phyloP scores from a whole-genome alignment of 805 yeast genomes.

The Groenewaldozyma salmanticensis region DNA sequence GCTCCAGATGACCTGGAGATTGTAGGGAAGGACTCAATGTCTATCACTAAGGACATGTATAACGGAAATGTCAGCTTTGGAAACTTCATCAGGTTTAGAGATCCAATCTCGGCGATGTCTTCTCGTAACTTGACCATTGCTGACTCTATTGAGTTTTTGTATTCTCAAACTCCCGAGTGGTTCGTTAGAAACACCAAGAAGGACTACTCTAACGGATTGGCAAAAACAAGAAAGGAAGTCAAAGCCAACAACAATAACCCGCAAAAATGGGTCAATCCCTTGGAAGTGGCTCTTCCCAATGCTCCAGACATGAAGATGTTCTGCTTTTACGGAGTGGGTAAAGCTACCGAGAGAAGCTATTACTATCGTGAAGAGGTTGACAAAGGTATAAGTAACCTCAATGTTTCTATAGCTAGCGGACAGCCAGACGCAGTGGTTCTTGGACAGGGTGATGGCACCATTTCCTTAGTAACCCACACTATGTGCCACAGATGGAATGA shows the following conservation, averaged over 20 bases:
- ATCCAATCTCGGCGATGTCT: conserved; percentile 36
- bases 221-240: conserved; percentile 52
- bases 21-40: conserved; percentile 8
- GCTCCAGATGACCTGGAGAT: conserved; percentile 61
- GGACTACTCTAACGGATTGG: conserved; percentile 73
- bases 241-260: conserved; percentile 56
- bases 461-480: conserved; percentile 74
- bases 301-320: conserved; percentile 88
- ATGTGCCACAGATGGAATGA: conserved; percentile 90
- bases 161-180: conserved; percentile 68
- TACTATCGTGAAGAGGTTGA: conserved; percentile 64
- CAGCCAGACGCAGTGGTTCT: conserved; percentile 58
- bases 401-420: conserved; percentile 62
- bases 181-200: conserved; percentile 51
- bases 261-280: conserved; percentile 86
- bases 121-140: conserved; percentile 49
- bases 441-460: conserved; percentile 96
- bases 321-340: conserved; percentile 94
- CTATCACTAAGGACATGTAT: conserved; percentile 7
- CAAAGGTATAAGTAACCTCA: conserved; percentile 42
- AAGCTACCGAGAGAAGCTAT: conserved; percentile 91
- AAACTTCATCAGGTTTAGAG: conserved; percentile 57
- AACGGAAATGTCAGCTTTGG: conserved; percentile 45
- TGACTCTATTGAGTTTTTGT: conserved; percentile 57
- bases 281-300: conserved; percentile 82